Evolutionary conservation across 805 yeast species (phyloP).

Genomic region (Ogataea minuta): DNA sequence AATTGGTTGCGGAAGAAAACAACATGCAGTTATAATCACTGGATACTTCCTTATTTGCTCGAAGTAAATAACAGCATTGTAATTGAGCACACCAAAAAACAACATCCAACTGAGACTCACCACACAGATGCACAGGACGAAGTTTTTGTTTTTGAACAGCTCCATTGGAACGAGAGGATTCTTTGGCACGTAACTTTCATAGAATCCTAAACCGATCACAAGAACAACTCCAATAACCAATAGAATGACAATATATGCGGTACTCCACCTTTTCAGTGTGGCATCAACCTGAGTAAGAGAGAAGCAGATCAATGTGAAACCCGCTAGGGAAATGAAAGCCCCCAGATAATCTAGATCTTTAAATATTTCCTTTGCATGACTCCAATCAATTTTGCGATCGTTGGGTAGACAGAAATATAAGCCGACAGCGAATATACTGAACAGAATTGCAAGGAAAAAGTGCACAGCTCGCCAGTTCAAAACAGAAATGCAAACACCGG

Average conservation of each 20-base stretch:
- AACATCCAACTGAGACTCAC: slow-evolving; percentile 41
- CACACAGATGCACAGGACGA: slow-evolving; percentile 39
- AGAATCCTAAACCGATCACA: slow-evolving; percentile 35
- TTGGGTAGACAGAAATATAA: slow-evolving; percentile 35
- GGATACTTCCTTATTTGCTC: slow-evolving; percentile 38
- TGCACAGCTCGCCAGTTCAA: slow-evolving; percentile 43
- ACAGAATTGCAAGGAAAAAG: slow-evolving; percentile 41
- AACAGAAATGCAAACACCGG: slow-evolving; percentile 42
- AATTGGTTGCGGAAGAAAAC: slow-evolving; percentile 43
- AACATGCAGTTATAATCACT: slow-evolving; percentile 43
- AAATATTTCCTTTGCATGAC: slow-evolving; percentile 26
- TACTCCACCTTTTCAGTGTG: slow-evolving; percentile 42
- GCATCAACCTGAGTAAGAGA: slow-evolving; percentile 44
- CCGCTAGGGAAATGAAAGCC: slow-evolving; percentile 39
- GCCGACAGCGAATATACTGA: slow-evolving; percentile 23
- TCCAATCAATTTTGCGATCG: slow-evolving; percentile 32
- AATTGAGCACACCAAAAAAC: slow-evolving; percentile 40
- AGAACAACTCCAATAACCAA: slow-evolving; percentile 39
- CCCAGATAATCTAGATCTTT: slow-evolving; percentile 41
- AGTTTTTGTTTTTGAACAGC: slow-evolving; percentile 40
- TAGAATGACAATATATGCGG: slow-evolving; percentile 45
- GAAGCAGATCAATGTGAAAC: slow-evolving; percentile 42
- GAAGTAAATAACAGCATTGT: slow-evolving; percentile 42
- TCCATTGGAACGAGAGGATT: slow-evolving; percentile 49
- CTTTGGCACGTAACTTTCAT: slow-evolving; percentile 39